Evolutionary conservation across 352 stramenopile species (phyloP), one percentile per base, ranked within the genome.

Genomic region (Halophytophthora polymorphica): DNA sequence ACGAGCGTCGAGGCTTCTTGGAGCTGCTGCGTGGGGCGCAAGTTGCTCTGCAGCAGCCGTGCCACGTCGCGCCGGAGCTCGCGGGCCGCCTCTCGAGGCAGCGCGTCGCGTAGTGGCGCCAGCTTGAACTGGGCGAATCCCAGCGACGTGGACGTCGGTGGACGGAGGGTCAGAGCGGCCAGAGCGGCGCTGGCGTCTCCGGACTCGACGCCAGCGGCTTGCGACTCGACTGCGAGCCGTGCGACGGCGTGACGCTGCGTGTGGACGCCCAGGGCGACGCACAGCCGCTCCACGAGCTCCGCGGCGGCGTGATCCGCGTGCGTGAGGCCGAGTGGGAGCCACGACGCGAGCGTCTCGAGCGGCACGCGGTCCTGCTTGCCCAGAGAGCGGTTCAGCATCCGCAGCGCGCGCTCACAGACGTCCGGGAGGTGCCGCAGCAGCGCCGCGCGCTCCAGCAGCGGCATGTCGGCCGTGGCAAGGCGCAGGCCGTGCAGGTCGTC

Each of bases 331-430:
- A 84, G 45, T 6, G 18, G 17, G 31, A 84, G 44, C 61, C 56
- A 79, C 15, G 39, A 23, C 2, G 63, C 66, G 8, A 90, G 35
- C 37, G 80, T 59, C 33, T 69, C 51, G 1, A 88, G 40, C 3
- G 50, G 31, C 31, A 90, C 77, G 11, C 66, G 64, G 36, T 89
- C 71, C 15, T 80, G 71, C 31, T 88, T 90, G 37, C 69, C 66
- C 13, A 75, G 77, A 12, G 70, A 61, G 45, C 86, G 87, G 66
- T 82, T 86, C 36, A 90, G 69, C 62, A 73, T 72, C 3, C 39
- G 33, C 11, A 88, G 12, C 22, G 61, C 61, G 0, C 53, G 41
- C 0, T 28, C 54, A 71, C 74, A 88, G 1, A 86, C 35, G 13
- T 52, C 49, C 12, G 56, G 58, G 14, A 79, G 39, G 45, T 84